Evolutionary conservation across 2,329 filamentous ascomycete genomes (phyloP), one percentile per base, ranked within the genome.

Genomic region (Fusarium transvaalense): DNA sequence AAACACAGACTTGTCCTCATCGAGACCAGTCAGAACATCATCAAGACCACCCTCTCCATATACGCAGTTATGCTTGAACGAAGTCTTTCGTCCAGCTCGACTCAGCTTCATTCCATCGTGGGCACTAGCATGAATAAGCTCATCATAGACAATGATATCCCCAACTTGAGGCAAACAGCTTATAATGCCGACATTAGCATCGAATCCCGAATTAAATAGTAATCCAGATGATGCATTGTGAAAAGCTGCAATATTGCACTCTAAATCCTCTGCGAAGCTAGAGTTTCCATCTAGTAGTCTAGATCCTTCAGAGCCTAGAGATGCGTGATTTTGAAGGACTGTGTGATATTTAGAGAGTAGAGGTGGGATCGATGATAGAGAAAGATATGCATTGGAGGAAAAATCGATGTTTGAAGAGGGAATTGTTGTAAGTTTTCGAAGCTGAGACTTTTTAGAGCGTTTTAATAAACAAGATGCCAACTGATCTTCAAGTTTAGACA

Each of bases 321-420:
- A 54, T 35, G 59, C 51, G 41, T 71, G 56, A 4, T 62, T 63
- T 23, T 77, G 71, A 13, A 84, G 66, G 0, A 76, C 71, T 4
- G 66, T 58, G 19, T 95, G 83, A 75, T 89, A 94, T 10, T 87
- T 89, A 74, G 89, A 85, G 78, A 91, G 90, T 10, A 87, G 56
- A 15, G 75, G 76, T 0, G 78, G 74, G 34, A 80, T 76, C 4
- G 75, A 76, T 1, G 92, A 89, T 8, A 94, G 90, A 48, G 94
- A 93, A 61, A 97, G 92, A 76, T 96, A 91, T 56, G 87, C 88
- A 76, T 94, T 91, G 74, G 92, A 94, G 23, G 90, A 90, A 74
- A 97, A 92, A 79, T 97, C 93, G 48, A 89, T 87, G 23, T 88
- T 91, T 21, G 85, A 88, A 2, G 90, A 85, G 0, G 91, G 91